Conservation (phyloP, 176 grass and related monocot species). For the Rhynchospora breviuscula region DNA sequence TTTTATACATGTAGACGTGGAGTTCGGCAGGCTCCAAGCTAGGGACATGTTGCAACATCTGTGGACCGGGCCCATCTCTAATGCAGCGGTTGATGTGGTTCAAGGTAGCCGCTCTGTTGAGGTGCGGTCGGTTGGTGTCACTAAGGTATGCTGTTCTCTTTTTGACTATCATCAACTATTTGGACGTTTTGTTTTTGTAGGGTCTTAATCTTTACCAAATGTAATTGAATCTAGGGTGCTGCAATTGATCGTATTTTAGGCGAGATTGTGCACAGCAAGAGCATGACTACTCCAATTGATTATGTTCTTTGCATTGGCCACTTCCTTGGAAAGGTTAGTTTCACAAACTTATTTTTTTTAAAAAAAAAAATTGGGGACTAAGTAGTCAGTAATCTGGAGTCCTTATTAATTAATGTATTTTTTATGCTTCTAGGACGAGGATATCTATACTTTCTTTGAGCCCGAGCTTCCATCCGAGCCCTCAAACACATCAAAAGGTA, state of each 20-base stretch:
- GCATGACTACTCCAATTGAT: conserved; percentile 92
- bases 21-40: conserved; percentile 97
- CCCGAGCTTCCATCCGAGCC: conserved; percentile 79
- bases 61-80: conserved; percentile 97
- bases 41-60: conserved; percentile 99
- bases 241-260: conserved; percentile 88
- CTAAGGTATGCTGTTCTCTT: conserved; percentile 53
- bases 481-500: conserved; percentile 46
- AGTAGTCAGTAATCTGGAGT: neutral
- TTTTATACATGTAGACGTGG: conserved; percentile 58
- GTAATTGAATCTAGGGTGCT: conserved; percentile 57
- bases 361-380: neutral
- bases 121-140: conserved; percentile 95
- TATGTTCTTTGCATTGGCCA: conserved; percentile 94
- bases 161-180: neutral
- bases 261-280: conserved; percentile 97
- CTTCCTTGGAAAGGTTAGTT: conserved; percentile 84
- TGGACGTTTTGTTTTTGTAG: neutral
- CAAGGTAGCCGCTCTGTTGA: conserved; percentile 97
- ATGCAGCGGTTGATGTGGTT: conserved; percentile 97
- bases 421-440: conserved; percentile 67
- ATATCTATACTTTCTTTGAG: conserved; percentile 98
- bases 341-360: neutral
- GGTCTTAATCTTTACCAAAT: conserved; percentile 15
- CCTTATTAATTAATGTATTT: conserved; percentile 13